phyloP scores from a whole-genome alignment of 495 filamentous ascomycete species.

The Filosporella fistucella region DNA sequence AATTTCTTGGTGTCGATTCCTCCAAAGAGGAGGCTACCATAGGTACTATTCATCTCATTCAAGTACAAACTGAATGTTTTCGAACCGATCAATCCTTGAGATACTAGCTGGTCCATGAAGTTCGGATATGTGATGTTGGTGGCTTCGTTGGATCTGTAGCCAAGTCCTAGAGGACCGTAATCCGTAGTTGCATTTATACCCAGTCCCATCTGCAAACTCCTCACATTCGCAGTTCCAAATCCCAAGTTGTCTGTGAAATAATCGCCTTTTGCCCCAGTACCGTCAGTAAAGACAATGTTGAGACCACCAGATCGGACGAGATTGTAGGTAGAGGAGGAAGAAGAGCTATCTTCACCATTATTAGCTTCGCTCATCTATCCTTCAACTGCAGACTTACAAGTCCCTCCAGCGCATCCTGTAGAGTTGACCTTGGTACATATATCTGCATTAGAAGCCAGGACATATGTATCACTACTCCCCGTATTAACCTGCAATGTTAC shows the following conservation, averaged over 20 bases:
- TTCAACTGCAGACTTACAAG: neutral
- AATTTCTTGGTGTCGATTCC: neutral
- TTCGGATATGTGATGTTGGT: neutral
- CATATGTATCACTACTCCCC: constrained; percentile 83
- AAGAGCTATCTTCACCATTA: neutral
- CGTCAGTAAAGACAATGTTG: neutral
- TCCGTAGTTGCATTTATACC: neutral
- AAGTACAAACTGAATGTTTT: neutral
- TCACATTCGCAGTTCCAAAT: neutral
- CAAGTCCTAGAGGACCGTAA: neutral
- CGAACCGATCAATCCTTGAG: neutral
- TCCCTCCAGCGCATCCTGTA: neutral
- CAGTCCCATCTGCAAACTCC: neutral
- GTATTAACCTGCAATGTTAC: constrained; percentile 60
- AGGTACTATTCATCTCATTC: neutral
- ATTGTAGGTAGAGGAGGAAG: neutral
- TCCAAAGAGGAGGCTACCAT: neutral
- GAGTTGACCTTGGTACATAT: neutral
- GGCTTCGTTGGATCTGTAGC: neutral
- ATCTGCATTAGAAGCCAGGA: constrained; percentile 32
- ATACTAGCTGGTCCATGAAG: neutral
- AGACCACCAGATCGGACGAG: neutral
- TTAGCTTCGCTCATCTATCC: neutral
- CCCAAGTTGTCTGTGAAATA: neutral
- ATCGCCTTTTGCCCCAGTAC: neutral